Evolutionary conservation across 2,329 filamentous ascomycete species (phyloP), one percentile per base, ranked within the genome.

Genomic region (Didymella segeticola): DNA sequence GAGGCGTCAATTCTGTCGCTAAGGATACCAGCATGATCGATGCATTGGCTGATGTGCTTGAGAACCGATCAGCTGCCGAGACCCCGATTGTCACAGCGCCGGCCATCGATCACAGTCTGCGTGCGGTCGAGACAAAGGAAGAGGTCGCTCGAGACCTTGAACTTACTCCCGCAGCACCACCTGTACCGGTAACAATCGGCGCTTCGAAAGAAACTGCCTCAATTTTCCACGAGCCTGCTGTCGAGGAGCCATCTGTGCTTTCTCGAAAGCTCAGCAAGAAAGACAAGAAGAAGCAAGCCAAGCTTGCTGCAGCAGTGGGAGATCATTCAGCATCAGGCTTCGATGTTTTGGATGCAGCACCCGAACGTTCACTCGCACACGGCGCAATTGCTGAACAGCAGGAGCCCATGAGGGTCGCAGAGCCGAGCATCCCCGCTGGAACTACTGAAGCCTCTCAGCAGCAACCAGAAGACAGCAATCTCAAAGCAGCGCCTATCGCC

Each of bases 241-340:
- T 53, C 1, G 60, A 63, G 31, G 56, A 66, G 15, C 22, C 33
- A 8, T 47, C 58, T 15, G 49, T 36, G 20, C 36, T 54, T 5
- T 57, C 60, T 23, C 59, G 53, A 38, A 63, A 64, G 45, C 56
- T 61, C 5, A 68, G 61, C 53, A 67, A 68, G 45, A 67, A 69
- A 43, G 64, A 68, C 20, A 79, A 78, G 65, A 77, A 76, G 42
- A 78, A 79, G 55, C 50, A 47, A 10, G 38, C 27, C 19, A 47
- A 25, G 19, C 12, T 42, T 41, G 23, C 23, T 25, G 23, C 42
- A 23, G 36, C 42, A 15, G n/a, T 23, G 6, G 25, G 19, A 8
- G 36, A 47, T 9, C 10, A 30, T 1, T 17, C 27, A 4, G 2
- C n/a, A 19, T 19, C 29, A n/a, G 12, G 29, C 5, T 15, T 8